A percentile compares a stretch with the other conserved stretches of the same genome.
Evolutionary conservation across 2,329 filamentous ascomycete genomes (phyloP).

Genomic region (Fusarium hostae): DNA sequence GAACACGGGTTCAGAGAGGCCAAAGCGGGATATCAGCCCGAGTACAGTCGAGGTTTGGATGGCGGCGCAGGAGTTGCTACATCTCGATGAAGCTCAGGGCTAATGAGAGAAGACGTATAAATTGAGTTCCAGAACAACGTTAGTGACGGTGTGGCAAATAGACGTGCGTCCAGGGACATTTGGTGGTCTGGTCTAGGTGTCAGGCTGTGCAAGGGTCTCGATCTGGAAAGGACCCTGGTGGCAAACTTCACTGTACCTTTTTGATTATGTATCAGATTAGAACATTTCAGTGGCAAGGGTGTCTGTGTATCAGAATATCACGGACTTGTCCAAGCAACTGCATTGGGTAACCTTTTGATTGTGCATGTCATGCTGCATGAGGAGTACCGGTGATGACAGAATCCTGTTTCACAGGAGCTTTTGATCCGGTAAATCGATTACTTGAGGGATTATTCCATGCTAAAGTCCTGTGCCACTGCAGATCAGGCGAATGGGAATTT

Average conservation of each 20-base stretch:
- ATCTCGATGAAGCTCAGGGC: conserved; percentile 34
- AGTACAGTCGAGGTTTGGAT: conserved; percentile 48
- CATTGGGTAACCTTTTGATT: background rate
- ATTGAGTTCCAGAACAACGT: background rate
- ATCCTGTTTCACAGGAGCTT: background rate
- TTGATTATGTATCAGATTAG: conserved; percentile 18
- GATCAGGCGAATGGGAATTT: conserved; percentile 3
- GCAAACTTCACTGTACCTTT: background rate
- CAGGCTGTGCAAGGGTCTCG: background rate
- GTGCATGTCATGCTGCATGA: background rate
- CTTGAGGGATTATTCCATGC: background rate
- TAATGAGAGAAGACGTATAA: background rate
- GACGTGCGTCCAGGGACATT: background rate
- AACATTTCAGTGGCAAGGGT: conserved; percentile 18
- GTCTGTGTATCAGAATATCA: conserved; percentile 21
- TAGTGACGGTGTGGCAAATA: background rate
- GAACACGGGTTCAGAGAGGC: background rate
- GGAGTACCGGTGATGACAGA: no score
- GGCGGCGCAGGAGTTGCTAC: conserved; percentile 47
- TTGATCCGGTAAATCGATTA: background rate
- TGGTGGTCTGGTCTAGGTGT: background rate
- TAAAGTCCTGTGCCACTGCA: background rate
- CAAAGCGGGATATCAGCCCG: conserved; percentile 27
- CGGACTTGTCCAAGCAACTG: background rate
- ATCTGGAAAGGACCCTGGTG: conserved; percentile 8